Base-by-base conservation (phyloP, 148 eudicot genomes). In the Cornus suecica region DNA sequence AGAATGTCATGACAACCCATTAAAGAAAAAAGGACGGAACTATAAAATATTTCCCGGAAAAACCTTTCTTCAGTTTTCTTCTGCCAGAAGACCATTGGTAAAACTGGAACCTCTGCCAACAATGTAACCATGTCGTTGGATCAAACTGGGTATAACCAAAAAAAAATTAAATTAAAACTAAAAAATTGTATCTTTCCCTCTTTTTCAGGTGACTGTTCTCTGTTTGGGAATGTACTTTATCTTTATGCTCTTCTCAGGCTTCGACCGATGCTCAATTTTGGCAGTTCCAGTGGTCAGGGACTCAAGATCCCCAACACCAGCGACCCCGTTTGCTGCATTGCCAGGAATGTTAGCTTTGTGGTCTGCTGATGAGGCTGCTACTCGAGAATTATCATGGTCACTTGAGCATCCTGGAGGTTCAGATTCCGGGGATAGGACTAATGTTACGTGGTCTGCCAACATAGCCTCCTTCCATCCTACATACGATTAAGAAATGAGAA, bases 391-490 rank as follows among this genome's bases (percentile, higher is more conserved):
- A 24, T 80, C 78, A 65, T 75, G 72, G 67, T 34, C 84, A 27
- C n/a, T 54, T 34, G 72, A 41, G 71, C 70, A 52, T 65, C 74
- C 86, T 4, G 83, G 88, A 72, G 78, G 71, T 29, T 80, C 80
- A 25, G 81, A 69, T 65, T 80, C 88, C 5, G 84, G 58, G 24
- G 86, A 65, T 25, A 90, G 84, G 69, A 80, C 87, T 69, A 94
- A 75, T 71, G 75, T 82, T 81, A 90, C 86, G 80, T 91, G 93
- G 62, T 90, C 87, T 65, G 86, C 83, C 27, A 89, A 68, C 34
- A 89, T 79, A n/a, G 90, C 92, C 82, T 94, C 94, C 82, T 90
- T 88, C 97, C 97, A 94, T 68, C 98, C 98, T 94, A 70, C 76
- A 87, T 23, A 18, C 29, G 31, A 66, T 42, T 74, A 45, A 74